phyloP scores from a whole-genome alignment of 805 yeast genomes.

The Starmerella cellae region DNA sequence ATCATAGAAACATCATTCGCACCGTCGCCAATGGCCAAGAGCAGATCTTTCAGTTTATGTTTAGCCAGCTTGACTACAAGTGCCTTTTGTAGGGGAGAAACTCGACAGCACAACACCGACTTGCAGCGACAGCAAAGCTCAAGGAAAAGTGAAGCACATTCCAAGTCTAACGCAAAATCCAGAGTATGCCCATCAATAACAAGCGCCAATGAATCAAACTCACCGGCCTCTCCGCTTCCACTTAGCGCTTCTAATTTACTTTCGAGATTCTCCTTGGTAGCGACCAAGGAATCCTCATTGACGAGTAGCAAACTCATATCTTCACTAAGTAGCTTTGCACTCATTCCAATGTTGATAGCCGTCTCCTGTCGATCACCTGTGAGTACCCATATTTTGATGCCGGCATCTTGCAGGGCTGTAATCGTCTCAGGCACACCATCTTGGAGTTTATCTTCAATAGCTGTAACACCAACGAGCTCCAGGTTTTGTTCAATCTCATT shows the following conservation, averaged over 20 bases:
- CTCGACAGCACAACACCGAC: slow-evolving; percentile 96
- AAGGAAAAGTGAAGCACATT: slow-evolving; percentile 62
- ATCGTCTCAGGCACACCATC: slow-evolving; percentile 98
- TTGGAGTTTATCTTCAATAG: slow-evolving; percentile 93
- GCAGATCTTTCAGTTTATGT: slow-evolving; percentile 46
- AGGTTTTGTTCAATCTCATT: slow-evolving; percentile 72
- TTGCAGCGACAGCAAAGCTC: slow-evolving; percentile 76
- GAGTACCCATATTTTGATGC: slow-evolving; percentile 92
- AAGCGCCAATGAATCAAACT: slow-evolving; percentile 65
- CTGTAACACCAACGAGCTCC: slow-evolving; percentile 86
- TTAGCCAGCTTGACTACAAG: slow-evolving; percentile 90
- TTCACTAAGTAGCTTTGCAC: slow-evolving; percentile 83
- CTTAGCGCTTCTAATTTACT: slow-evolving; percentile 64
- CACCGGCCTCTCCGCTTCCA: slow-evolving; percentile 34
- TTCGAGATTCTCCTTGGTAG: slow-evolving; percentile 55
- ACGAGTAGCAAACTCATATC: slow-evolving; percentile 88
- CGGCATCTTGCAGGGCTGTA: slow-evolving; percentile 88
- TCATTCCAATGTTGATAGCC: slow-evolving; percentile 96
- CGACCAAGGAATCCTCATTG: slow-evolving; percentile 72
- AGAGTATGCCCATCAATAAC: slow-evolving; percentile 91
- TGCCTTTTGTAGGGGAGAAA: slow-evolving; percentile 94
- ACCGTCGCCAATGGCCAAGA: slow-evolving; percentile 95
- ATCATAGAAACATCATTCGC: slow-evolving; percentile 99
- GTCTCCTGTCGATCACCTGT: slow-evolving; percentile 99
- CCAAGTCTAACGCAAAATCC: slow-evolving; percentile 70